A percentile compares a stretch with the other conserved stretches of the same genome.
phyloP scores from a whole-genome alignment of 208 protist genomes.

The Wallacemonas rigidus region DNA sequence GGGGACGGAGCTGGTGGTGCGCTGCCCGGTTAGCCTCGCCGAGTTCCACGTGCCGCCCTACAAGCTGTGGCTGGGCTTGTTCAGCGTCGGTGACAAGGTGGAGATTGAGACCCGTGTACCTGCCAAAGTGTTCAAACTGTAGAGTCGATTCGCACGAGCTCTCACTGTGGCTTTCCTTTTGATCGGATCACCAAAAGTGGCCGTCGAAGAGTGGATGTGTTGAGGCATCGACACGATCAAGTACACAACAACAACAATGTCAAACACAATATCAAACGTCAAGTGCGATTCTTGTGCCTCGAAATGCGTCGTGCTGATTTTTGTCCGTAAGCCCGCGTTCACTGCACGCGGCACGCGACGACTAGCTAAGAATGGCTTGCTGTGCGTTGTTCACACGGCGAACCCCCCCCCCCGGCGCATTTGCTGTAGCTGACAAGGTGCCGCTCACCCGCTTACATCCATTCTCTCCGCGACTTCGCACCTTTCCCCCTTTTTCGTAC shows the following conservation, averaged over 20 bases:
- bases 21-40: slow-evolving; percentile 69
- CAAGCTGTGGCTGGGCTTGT: slow-evolving; percentile 68
- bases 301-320: background rate
- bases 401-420: too few species aligned
- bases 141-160: background rate
- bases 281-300: background rate
- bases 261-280: background rate
- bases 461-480: too few species aligned
- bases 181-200: too few species aligned
- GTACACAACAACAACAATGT: slow-evolving; percentile 16
- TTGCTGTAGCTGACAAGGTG: too few species aligned
- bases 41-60: slow-evolving; percentile 62
- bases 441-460: too few species aligned
- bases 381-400: too few species aligned
- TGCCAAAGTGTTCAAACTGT: slow-evolving; percentile 51
- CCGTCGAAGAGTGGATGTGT: too few species aligned
- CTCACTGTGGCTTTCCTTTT: too few species aligned
- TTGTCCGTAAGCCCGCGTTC: too few species aligned
- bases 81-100: slow-evolving; percentile 67
- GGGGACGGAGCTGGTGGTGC: slow-evolving; percentile 76
- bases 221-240: background rate
- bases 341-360: too few species aligned
- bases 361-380: too few species aligned
- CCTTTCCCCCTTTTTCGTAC: too few species aligned
- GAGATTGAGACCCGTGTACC: slow-evolving; percentile 85